Evolutionary conservation across 164 flowering plant genomes (phyloP).

Genomic region (Chimonanthus salicifolius): DNA sequence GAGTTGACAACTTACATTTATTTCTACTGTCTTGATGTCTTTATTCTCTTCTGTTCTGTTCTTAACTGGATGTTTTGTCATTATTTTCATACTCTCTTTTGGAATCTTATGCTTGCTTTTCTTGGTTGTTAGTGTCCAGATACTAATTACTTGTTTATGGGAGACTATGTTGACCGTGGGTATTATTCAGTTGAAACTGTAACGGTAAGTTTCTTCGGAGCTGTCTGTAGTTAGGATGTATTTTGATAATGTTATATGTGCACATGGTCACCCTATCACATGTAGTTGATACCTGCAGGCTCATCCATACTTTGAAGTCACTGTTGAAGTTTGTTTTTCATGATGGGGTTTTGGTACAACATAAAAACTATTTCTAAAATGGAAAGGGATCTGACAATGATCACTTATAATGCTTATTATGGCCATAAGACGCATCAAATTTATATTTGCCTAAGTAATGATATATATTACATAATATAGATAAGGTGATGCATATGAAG

Average conservation of each 20-base stretch:
- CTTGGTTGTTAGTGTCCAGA: slow-evolving; percentile 73
- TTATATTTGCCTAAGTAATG: no score
- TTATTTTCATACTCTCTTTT: not conserved
- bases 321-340: no score
- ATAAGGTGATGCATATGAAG: no score
- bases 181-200: slow-evolving; percentile 95
- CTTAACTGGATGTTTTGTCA: not conserved
- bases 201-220: slow-evolving; percentile 42
- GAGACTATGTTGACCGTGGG: slow-evolving; percentile 98
- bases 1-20: not conserved
- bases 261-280: not conserved
- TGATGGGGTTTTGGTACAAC: no score
- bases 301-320: no score
- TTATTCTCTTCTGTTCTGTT: not conserved
- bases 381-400: no score
- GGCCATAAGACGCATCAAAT: no score
- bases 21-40: not conserved
- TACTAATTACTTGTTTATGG: slow-evolving; percentile 95
- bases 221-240: not conserved
- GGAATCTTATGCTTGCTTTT: slow-evolving; percentile 10
- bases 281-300: not conserved
- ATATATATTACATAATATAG: no score
- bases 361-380: no score
- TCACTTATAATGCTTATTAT: no score
- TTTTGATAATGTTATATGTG: not conserved